Base-by-base conservation (phyloP, 352 stramenopile genomes). In the Bremia lactucae region DNA sequence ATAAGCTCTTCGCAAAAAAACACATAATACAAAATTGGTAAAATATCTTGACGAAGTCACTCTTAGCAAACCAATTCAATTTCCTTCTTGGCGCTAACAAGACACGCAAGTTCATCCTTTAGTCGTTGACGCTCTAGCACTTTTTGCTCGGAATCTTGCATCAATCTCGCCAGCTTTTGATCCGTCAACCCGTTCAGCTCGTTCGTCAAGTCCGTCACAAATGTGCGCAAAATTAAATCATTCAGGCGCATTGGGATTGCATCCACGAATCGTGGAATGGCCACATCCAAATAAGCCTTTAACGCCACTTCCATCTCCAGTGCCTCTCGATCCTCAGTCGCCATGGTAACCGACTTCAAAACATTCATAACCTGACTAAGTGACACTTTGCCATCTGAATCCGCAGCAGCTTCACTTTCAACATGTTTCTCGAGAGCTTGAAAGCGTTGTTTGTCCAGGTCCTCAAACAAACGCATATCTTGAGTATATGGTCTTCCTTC, bases 401-500 rank as follows among this genome's bases (percentile, higher is more conserved):
- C 37, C 0, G 47, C 39, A 4, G 18, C 11, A 6, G 55, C 20
- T 1, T 29, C 22, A 29, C 54, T 4, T 2, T 50, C 41, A 0
- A 68, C 16, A 1, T 64, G 20, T 22, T 58, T 31, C 10, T 63
- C 31, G 19, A 67, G 25, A 10, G 31, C 20, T 18, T 28, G 16
- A 23, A 53, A 10, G 0, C 59, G 49, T 33, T 57, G 40, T 7
- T 50, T 11, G 24, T 59, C 52, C 15, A 68, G 28, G 6, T 59
- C 38, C 0, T 26, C n/a, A 36, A 68, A 68, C 20, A 76, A 46
- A n/a, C 53, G 36, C 4, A 34, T 20, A 29, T 70, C 55, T 36
- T 76, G 65, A 2, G 57, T 75, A 29, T 68, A 72, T 13, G 61
- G 61, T 8, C 61, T 61, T 1, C 51, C 31, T 52, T 75, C 57